Conservation (phyloP, 257 asterid genomes). For the Striga asiatica region DNA sequence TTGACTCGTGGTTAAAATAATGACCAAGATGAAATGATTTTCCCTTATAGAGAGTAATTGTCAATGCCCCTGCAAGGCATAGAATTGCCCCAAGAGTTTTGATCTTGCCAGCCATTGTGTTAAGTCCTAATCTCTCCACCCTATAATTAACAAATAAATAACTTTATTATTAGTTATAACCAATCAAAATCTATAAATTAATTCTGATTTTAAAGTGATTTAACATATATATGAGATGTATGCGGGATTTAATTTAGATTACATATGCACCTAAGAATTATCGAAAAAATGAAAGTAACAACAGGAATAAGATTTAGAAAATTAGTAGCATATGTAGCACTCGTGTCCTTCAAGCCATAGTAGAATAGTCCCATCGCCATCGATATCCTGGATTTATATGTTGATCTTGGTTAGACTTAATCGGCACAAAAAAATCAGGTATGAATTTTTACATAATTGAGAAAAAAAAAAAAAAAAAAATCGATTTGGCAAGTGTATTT, state of each 20-base stretch:
- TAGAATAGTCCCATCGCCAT: conserved; percentile 55
- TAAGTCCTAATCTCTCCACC: conserved; percentile 29
- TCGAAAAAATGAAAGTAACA: conserved; percentile 36
- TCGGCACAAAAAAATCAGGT: no score
- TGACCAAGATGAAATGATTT: conserved; percentile 21
- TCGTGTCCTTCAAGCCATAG: conserved; percentile 55
- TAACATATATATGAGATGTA: no score
- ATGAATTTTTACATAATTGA: background rate
- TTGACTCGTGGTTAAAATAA: background rate
- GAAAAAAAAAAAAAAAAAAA: no score
- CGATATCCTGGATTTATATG: conserved; percentile 27
- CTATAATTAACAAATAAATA: conserved; percentile 15
- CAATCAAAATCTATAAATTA: background rate
- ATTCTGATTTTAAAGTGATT: no score
- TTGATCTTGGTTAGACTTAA: no score
- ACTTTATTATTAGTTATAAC: background rate
- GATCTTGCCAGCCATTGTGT: conserved; percentile 25
- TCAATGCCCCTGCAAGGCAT: conserved; percentile 50
- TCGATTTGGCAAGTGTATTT: background rate
- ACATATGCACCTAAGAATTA: conserved; percentile 28
- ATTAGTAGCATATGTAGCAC: conserved; percentile 65
- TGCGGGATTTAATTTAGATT: background rate
- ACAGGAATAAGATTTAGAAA: conserved; percentile 46
- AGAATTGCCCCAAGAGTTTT: conserved; percentile 33
- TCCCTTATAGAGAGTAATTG: conserved; percentile 39